Base-by-base conservation (phyloP, 108 stramenopile genomes). In the Conticribra guillardii region DNA sequence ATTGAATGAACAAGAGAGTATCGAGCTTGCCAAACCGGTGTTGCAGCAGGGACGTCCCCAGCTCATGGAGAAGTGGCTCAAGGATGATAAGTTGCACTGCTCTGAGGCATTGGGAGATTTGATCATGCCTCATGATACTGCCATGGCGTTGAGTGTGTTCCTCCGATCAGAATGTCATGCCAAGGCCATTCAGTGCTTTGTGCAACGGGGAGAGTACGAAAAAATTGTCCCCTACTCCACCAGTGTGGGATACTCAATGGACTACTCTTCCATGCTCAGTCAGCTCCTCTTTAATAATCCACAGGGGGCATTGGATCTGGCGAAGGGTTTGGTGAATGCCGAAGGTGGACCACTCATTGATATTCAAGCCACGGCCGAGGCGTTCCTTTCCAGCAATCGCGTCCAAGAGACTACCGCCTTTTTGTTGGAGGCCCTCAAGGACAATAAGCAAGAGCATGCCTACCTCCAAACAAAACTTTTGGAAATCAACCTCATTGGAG, bases 401-500 rank as follows among this genome's bases (percentile, higher is more conserved):
- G 86, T 99, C 48, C 97, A 97, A 81, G 99, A 98, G 82, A 97
- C 97, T 47, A 99, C 99, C 29, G 93, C 97, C 18, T 98, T 99
- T 67, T 84, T 99, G 71, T 85, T 98, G 19, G 99, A 99, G 76
- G 99, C 97, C 5, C 89, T 99, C 58, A 97, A 98, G 84, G 97
- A 96, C 69, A 98, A 99, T 89, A 92, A 96, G 82, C 87, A 84
- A 56, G 99, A 99, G 80, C 97, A 99, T 77, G 98, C 96, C 26
- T 96, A 98, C 87, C 93, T 99, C 48, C 99, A 99, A 86, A 99
- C 99, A 3, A 98, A 98, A 77, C 82, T 99, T 34, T 87, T 99
- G n/a, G 99, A 99, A 85, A 99, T 99, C 87, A 99, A 99, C 91
- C 91, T 99, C 33, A 86, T 97, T 30, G 97, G 98, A 22, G 99